Evolutionary conservation across 2,329 filamentous ascomycete species (phyloP).

Genomic region (Colletotrichum abscissum): DNA sequence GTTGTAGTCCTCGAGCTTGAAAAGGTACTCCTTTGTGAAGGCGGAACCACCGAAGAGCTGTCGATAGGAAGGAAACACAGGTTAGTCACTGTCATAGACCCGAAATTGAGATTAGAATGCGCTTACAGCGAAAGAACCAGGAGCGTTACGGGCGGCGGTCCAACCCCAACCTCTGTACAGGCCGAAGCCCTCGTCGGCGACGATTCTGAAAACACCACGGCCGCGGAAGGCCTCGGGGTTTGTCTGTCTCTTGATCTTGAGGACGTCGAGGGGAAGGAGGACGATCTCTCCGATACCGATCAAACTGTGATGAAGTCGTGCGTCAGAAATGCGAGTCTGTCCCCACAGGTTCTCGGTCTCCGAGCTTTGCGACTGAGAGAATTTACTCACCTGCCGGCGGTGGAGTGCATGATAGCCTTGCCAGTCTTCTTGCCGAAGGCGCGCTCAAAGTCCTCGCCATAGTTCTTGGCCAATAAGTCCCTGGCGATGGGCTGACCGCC

Average conservation of each 20-base stretch:
- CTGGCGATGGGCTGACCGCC: constrained; percentile 95
- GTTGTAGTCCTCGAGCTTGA: constrained; percentile 93
- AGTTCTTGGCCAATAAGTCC: constrained; percentile 85
- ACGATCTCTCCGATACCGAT: constrained; percentile 98
- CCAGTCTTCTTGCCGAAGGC: constrained; percentile 96
- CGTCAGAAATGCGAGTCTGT: neutral
- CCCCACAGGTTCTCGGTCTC: neutral
- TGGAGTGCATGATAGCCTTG: constrained; percentile 98
- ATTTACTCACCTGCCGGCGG: constrained; percentile 79
- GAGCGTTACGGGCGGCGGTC: constrained; percentile 97
- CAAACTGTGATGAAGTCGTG: constrained; percentile 64
- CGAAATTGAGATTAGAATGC: neutral
- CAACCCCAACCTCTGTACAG: constrained; percentile 97
- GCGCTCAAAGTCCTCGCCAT: constrained; percentile 85
- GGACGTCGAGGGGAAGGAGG: constrained; percentile 91
- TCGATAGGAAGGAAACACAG: neutral
- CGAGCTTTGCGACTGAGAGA: neutral
- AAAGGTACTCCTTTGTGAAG: constrained; percentile 97
- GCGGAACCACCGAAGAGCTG: constrained; percentile 97
- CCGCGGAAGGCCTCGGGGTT: constrained; percentile 98
- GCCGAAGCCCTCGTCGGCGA: constrained; percentile 93
- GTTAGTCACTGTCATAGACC: constrained; percentile 2
- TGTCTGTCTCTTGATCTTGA: constrained; percentile 99
- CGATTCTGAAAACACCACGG: constrained; percentile 88
- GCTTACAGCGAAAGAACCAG: constrained; percentile 93